Conservation (phyloP, 805 yeast species). For the Blastobotrys muscicola region DNA sequence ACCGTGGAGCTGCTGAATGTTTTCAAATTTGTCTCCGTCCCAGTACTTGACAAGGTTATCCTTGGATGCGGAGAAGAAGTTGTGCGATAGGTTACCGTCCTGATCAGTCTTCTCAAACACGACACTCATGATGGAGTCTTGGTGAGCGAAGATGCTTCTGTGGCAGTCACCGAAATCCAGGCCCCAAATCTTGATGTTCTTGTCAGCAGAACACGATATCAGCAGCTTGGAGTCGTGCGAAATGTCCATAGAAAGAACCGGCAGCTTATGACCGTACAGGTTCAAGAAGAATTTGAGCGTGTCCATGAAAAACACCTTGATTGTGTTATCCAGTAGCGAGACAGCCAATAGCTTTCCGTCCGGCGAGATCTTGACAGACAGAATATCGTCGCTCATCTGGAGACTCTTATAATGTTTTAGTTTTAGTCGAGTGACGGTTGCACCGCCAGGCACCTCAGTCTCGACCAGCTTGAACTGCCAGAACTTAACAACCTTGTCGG, state of each 20-base stretch:
- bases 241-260: conserved; percentile 87
- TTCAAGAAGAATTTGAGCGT: conserved; percentile 79
- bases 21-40: conserved; percentile 97
- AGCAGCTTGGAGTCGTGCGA: conserved; percentile 80
- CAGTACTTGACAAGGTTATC: conserved; percentile 88
- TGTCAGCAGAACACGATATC: conserved; percentile 93
- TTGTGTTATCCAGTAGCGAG: conserved; percentile 86
- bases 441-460: conserved; percentile 59
- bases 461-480: conserved; percentile 70
- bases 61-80: conserved; percentile 83
- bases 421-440: conserved; percentile 43
- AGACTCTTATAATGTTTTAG: conserved; percentile 69
- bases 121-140: conserved; percentile 88
- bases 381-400: conserved; percentile 78
- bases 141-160: conserved; percentile 91
- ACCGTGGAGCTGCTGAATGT: conserved; percentile 71
- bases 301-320: conserved; percentile 84
- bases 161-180: conserved; percentile 98
- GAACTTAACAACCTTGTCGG: conserved; percentile 81
- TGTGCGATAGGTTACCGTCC: conserved; percentile 39
- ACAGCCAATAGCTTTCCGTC: conserved; percentile 71
- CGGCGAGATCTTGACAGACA: conserved; percentile 71
- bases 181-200: conserved; percentile 97
- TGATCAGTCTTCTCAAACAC: conserved; percentile 58
- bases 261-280: conserved; percentile 91